Conservation (phyloP, 495 filamentous ascomycete genomes). For the Filosporella fistucella region DNA sequence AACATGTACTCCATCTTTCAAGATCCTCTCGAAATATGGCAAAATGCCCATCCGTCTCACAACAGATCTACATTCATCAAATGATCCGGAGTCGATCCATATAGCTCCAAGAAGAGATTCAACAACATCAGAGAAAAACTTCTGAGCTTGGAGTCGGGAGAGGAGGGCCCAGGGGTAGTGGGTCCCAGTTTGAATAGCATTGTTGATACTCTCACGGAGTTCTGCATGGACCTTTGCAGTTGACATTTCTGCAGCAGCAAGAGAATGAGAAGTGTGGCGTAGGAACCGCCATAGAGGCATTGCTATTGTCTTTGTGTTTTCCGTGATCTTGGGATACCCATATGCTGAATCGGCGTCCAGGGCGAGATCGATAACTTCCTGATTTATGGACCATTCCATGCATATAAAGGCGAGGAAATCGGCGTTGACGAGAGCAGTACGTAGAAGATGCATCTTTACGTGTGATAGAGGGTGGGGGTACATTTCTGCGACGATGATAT, state of each 20-base stretch:
- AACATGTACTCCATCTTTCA: constrained; percentile 55
- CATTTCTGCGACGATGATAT: constrained; percentile 57
- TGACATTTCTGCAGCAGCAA: constrained; percentile 35
- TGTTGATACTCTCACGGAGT: constrained; percentile 44
- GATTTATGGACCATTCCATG: constrained; percentile 45
- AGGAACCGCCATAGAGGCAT: constrained; percentile 66
- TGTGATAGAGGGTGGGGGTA: constrained; percentile 43
- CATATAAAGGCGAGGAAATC: constrained; percentile 85
- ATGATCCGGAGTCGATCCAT: constrained; percentile 72
- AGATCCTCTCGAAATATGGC: constrained; percentile 53
- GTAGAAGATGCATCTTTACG: constrained; percentile 66
- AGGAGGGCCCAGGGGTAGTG: constrained; percentile 76
- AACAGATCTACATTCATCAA: constrained; percentile 51
- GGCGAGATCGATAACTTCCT: constrained; percentile 27
- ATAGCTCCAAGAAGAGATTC: constrained; percentile 81
- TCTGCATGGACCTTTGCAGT: constrained; percentile 43
- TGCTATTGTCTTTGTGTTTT: constrained; percentile 19
- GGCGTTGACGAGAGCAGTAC: constrained; percentile 75
- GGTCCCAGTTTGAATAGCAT: constrained; percentile 38
- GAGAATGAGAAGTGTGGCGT: constrained; percentile 43
- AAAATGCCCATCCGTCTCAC: constrained; percentile 62
- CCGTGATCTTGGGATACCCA: constrained; percentile 8
- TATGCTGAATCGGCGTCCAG: constrained; percentile 10
- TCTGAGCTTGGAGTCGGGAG: constrained; percentile 58
- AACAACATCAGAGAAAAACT: constrained; percentile 83